phyloP scores from a whole-genome alignment of 2,329 filamentous ascomycete genomes.

The Fusarium caatingaense region DNA sequence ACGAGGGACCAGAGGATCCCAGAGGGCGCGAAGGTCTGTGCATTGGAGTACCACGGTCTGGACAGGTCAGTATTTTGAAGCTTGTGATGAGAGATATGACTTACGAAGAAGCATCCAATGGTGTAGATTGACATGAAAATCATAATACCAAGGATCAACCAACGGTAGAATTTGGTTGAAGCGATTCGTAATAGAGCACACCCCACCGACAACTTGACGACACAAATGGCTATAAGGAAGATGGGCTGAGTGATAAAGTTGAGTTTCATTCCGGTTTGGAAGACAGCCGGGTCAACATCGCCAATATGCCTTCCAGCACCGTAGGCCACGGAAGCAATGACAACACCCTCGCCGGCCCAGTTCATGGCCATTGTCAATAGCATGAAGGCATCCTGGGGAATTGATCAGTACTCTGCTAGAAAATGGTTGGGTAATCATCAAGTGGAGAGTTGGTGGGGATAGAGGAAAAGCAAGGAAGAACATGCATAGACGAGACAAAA shows the following conservation, averaged over 20 bases:
- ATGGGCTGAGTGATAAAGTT: constrained; percentile 59
- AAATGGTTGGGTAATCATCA: not conserved
- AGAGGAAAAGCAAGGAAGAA: not conserved
- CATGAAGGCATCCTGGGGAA: constrained; percentile 48
- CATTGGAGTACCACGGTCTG: constrained; percentile 61
- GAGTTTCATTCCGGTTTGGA: constrained; percentile 53
- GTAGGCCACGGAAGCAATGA: constrained; percentile 55
- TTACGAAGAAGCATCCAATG: constrained; percentile 52
- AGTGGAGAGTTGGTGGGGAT: not conserved
- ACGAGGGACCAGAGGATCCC: constrained; percentile 54
- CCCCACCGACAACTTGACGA: constrained; percentile 58
- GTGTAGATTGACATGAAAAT: constrained; percentile 51
- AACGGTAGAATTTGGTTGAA: constrained; percentile 50
- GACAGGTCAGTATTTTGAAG: no score
- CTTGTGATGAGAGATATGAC: not conserved
- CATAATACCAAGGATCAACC: constrained; percentile 54
- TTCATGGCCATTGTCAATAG: constrained; percentile 46
- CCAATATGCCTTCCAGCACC: constrained; percentile 60
- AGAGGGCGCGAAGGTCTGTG: constrained; percentile 57
- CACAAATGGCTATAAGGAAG: constrained; percentile 55
- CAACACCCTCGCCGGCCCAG: constrained; percentile 53
- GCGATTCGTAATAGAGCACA: constrained; percentile 56
- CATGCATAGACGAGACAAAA: not conserved
- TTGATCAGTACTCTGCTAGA: not conserved
- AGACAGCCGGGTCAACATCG: constrained; percentile 53